A percentile compares a stretch with the other conserved stretches of the same genome.
Conservation (phyloP, 176 grass and related monocot genomes). For the Aegilops longissima region DNA sequence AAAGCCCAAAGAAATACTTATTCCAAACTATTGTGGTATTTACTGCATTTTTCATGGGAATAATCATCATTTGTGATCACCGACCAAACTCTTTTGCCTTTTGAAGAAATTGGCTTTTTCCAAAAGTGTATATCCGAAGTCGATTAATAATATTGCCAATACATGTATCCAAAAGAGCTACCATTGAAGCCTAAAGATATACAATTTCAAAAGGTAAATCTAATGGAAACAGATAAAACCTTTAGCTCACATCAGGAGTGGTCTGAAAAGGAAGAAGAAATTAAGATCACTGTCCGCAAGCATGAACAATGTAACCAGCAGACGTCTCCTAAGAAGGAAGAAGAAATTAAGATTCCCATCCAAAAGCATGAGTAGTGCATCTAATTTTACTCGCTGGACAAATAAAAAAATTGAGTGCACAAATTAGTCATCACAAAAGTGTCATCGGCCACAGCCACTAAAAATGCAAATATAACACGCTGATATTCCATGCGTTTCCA, state of each 20-base stretch:
- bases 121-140: background rate
- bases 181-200: background rate
- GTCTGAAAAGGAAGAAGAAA: background rate
- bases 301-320: background rate
- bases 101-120: background rate
- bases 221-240: background rate
- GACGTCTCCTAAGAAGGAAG: background rate
- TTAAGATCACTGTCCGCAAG: background rate
- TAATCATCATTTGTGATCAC: background rate
- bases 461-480: background rate
- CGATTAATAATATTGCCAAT: background rate
- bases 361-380: background rate
- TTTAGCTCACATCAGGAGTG: background rate
- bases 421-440: background rate
- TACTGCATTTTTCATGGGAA: background rate
- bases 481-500: background rate
- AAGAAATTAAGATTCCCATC: background rate
- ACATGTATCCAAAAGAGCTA: background rate
- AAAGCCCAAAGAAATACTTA: too few relatives aligned
- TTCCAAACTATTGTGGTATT: background rate
- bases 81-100: background rate
- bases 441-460: background rate
- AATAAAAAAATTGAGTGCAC: background rate
- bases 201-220: background rate
- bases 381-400: background rate